Evolutionary conservation across 75 land plant genomes (phyloP), one percentile per base, ranked within the genome.

Genomic region (Adiantum capillusveneris): DNA sequence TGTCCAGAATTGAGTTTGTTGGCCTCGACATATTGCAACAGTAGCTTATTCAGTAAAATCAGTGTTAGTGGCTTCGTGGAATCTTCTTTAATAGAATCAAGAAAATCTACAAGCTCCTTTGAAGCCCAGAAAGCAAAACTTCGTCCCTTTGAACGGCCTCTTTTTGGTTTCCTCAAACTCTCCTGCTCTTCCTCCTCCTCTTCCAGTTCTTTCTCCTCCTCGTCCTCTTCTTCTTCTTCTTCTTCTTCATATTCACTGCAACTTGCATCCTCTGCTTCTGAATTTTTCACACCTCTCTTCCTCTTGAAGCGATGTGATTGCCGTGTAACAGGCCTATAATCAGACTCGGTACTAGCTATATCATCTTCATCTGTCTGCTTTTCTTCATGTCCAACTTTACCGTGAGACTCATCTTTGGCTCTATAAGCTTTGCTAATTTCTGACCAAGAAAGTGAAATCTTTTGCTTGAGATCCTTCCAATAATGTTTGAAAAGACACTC

Each of bases 1-100:
- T 73, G 74, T 9, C 84, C 83, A 44, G 88, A 82, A 73, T 90
- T 85, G 19, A 95, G 92, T 49, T 84, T 82, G 31, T 90, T 78
- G 34, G 31, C 48, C 66, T 90, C 87, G 25, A 95, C 80, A 58
- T 95, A 90, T 22, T 75, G 75, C 63, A 90, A 77, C 51, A 95
- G 53, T 44, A 95, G 81, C 6, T 65, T 72, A 43, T 80, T 90
- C 19, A 84, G 84, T 39, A 83, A 88, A 65, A 67, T 73, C 26
- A 69, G 74, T 34, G 84, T 75, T 43, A 80, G 26, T 22, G 60
- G 67, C 44, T 84, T 75, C 44, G 20, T 65, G 7, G 84, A 78
- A 37, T 90, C 92, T 70, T 80, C 65, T 71, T 64, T 82, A 85
- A 95, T 80, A 67, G 75, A 78, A 60, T 64, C 56, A 51, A 95